These are phyloP conservation scores for Calonectria pauciramosa DNA, from an alignment of 2,329 filamentous ascomycete genomes.

Conservation along the genomic window DNA sequence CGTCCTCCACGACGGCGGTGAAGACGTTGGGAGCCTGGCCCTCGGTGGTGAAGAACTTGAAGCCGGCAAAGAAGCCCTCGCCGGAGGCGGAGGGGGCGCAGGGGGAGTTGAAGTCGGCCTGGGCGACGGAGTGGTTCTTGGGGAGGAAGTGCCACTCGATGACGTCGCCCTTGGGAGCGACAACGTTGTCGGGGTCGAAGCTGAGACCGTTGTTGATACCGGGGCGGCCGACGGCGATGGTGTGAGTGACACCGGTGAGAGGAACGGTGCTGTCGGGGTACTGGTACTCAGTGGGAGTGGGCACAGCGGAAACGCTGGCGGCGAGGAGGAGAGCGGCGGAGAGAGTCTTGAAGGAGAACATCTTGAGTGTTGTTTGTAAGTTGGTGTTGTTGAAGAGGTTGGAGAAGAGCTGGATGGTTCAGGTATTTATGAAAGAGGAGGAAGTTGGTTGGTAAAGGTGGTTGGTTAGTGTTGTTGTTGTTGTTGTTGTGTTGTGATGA, in stretches of 20 bases:
- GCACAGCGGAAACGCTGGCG: conserved; percentile 48
- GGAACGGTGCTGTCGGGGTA: conserved; percentile 50
- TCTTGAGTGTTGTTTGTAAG: conserved; percentile 38
- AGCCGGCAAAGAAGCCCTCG: conserved; percentile 61
- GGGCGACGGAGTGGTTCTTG: conserved; percentile 63
- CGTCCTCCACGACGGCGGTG: conserved; percentile 57
- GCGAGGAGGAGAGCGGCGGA: conserved; percentile 46
- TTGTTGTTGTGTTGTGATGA: conserved; percentile 32
- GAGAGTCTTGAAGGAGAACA: conserved; percentile 50
- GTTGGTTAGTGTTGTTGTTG: background rate
- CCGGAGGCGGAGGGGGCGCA: conserved; percentile 56
- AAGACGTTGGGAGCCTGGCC: conserved; percentile 58
- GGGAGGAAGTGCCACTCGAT: conserved; percentile 70
- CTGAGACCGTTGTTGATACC: conserved; percentile 59
- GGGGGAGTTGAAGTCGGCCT: conserved; percentile 58
- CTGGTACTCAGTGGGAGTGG: conserved; percentile 47
- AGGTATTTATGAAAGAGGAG: background rate
- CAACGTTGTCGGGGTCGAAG: conserved; percentile 65
- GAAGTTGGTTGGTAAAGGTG: background rate
- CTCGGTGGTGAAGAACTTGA: conserved; percentile 54
- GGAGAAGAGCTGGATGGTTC: background rate
- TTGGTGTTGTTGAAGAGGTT: conserved; percentile 18
- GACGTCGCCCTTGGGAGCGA: conserved; percentile 62
- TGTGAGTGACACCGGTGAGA: conserved; percentile 59
- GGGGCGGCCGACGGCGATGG: conserved; percentile 59